phyloP scores from a whole-genome alignment of 2,329 filamentous ascomycete species.

The Penicillium sp. region DNA sequence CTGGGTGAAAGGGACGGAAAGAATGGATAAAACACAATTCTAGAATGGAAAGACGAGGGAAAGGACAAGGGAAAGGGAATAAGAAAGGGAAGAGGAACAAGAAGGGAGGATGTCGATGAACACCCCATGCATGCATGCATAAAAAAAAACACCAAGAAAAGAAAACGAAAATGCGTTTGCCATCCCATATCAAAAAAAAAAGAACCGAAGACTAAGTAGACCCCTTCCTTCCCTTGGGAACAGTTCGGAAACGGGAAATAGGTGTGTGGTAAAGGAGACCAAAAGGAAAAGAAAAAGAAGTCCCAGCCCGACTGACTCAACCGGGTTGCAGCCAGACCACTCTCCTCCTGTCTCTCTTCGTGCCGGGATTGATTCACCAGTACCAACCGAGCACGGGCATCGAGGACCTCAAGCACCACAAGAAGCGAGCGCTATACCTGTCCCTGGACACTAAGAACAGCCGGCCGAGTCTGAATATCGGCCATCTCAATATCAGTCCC shows the following conservation, averaged over 20 bases:
- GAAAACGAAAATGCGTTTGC: background rate
- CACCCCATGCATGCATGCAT: background rate
- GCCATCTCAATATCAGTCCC: slow-evolving; percentile 16
- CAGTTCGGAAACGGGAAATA: background rate
- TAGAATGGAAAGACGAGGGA: background rate
- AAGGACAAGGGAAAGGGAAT: background rate
- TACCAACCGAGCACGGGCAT: background rate
- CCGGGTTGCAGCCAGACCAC: background rate
- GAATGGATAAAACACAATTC: background rate
- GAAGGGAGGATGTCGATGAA: background rate
- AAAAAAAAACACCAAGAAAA: background rate
- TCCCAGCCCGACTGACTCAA: background rate
- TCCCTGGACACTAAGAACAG: slow-evolving; percentile 34
- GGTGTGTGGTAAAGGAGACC: background rate
- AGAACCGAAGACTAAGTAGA: background rate
- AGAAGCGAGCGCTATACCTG: slow-evolving; percentile 17
- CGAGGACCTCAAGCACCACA: background rate
- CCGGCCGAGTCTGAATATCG: slow-evolving; percentile 17
- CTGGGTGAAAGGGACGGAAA: background rate
- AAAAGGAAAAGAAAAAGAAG: background rate
- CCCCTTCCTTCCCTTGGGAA: background rate
- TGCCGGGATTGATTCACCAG: background rate
- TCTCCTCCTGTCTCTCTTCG: background rate
- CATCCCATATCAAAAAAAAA: background rate
- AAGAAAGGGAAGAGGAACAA: background rate